Conservation (phyloP, 2,329 filamentous ascomycete species). For the Sporothrix brasiliensis region DNA sequence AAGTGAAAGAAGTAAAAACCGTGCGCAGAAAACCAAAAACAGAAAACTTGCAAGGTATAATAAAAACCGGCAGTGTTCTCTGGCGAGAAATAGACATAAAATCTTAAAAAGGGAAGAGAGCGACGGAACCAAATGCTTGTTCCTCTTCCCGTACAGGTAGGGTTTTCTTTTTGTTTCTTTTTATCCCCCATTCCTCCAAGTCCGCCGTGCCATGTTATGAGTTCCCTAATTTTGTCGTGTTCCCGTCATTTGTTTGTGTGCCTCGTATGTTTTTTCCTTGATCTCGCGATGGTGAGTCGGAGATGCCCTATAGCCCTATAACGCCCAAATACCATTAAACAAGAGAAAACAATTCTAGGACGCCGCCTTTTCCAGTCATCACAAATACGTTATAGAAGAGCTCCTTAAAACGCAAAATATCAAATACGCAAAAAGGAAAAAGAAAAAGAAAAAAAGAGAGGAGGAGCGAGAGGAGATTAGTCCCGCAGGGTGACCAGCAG, state of each 20-base stretch:
- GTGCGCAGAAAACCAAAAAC: neutral
- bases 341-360: conserved; percentile 11
- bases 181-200: neutral
- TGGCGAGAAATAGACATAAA: conserved; percentile 19
- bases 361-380: conserved; percentile 26
- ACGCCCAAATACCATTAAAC: conserved; percentile 21
- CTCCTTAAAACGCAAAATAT: neutral
- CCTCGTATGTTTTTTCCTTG: neutral
- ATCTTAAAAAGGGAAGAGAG: neutral
- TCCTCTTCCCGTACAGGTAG: neutral
- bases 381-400: conserved; percentile 19
- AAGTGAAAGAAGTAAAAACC: neutral
- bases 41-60: conserved; percentile 14
- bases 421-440: neutral
- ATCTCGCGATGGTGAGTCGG: neutral
- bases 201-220: neutral
- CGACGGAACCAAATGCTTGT: neutral
- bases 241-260: neutral
- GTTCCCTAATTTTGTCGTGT: neutral
- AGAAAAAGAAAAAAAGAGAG: neutral
- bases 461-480: conserved; percentile 24
- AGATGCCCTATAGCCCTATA: conserved; percentile 15
- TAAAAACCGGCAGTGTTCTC: conserved; percentile 16
- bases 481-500: conserved; percentile 45
- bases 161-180: conserved; percentile 2